Percentiles rank a stretch among this genome's conserved stretches.
These are phyloP conservation scores for Ogataea populi-albae DNA, from an alignment of 805 yeast genomes.

Conservation along the genomic window DNA sequence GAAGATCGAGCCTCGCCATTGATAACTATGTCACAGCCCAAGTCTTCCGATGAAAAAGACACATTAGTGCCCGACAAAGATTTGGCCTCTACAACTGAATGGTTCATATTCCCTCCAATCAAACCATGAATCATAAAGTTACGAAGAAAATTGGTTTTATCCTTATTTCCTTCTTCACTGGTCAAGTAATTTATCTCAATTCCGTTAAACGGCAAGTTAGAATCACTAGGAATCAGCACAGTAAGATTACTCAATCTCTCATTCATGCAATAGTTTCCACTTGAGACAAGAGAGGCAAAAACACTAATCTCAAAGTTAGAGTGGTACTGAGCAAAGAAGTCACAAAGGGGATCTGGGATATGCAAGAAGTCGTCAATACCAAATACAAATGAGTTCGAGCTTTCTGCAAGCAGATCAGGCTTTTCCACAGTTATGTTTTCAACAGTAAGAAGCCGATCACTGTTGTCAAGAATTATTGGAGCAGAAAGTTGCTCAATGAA, in stretches of 20 bases:
- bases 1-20: conserved; percentile 35
- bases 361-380: conserved; percentile 52
- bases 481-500: conserved; percentile 15
- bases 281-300: conserved; percentile 19
- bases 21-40: conserved; percentile 36
- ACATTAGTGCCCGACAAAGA: conserved; percentile 29
- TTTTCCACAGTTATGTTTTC: conserved; percentile 52
- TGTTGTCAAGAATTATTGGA: conserved; percentile 35
- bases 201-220: conserved; percentile 32
- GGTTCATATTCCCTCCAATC: conserved; percentile 41
- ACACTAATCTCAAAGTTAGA: conserved; percentile 17
- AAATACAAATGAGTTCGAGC: conserved; percentile 65
- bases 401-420: conserved; percentile 53
- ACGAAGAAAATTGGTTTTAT: conserved; percentile 26
- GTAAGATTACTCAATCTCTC: conserved; percentile 37
- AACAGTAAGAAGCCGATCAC: conserved; percentile 34
- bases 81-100: conserved; percentile 9
- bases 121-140: conserved; percentile 40
- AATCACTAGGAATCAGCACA: conserved; percentile 46
- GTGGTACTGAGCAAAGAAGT: conserved; percentile 28
- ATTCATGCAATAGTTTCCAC: conserved; percentile 20
- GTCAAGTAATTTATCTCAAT: conserved; percentile 46
- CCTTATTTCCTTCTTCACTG: conserved; percentile 30
- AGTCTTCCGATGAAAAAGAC: conserved; percentile 21
- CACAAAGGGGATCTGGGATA: conserved; percentile 36